Conservation (phyloP, 768 basidiomycete genomes). For the Kockovaella imperatae region DNA sequence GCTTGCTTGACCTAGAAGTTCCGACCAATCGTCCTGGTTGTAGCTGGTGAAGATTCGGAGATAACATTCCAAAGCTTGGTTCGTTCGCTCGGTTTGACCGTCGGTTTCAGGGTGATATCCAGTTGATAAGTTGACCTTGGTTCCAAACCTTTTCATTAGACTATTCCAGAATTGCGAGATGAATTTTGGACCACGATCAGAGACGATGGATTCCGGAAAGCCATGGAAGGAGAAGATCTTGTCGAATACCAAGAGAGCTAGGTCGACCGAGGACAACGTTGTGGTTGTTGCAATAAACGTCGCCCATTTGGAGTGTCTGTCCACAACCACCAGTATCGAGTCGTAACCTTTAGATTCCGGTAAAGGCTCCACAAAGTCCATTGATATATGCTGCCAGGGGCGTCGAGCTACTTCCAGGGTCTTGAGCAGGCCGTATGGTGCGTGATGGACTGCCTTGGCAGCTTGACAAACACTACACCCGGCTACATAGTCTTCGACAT, state of each 20-base stretch:
- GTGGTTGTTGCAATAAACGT: conserved; percentile 48
- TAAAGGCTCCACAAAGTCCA: conserved; percentile 47
- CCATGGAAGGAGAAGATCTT: conserved; percentile 25
- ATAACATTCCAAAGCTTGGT: conserved; percentile 48
- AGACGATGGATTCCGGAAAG: conserved; percentile 28
- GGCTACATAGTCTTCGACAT: too few species aligned
- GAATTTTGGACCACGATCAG: conserved; percentile 35
- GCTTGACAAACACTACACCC: conserved; percentile 29
- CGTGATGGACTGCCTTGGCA: conserved; percentile 42
- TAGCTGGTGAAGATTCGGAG: conserved; percentile 45
- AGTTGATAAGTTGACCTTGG: conserved; percentile 45
- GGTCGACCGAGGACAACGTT: conserved; percentile 36
- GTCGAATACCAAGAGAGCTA: conserved; percentile 11
- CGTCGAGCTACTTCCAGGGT: conserved; percentile 22
- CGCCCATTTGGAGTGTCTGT: conserved; percentile 47
- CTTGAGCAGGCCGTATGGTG: conserved; percentile 44
- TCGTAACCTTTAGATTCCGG: conserved; percentile 42
- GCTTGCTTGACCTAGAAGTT: conserved; percentile 41
- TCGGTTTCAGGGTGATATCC: conserved; percentile 50
- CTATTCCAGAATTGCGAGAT: conserved; percentile 39
- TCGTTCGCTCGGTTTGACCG: conserved; percentile 48
- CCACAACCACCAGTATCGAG: conserved; percentile 46
- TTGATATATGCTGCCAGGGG: conserved; percentile 41
- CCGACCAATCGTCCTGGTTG: conserved; percentile 44
- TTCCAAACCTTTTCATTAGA: conserved; percentile 42